These are phyloP conservation scores for Phytophthora sojae DNA, from an alignment of 352 stramenopile genomes.

Conservation along the genomic window DNA sequence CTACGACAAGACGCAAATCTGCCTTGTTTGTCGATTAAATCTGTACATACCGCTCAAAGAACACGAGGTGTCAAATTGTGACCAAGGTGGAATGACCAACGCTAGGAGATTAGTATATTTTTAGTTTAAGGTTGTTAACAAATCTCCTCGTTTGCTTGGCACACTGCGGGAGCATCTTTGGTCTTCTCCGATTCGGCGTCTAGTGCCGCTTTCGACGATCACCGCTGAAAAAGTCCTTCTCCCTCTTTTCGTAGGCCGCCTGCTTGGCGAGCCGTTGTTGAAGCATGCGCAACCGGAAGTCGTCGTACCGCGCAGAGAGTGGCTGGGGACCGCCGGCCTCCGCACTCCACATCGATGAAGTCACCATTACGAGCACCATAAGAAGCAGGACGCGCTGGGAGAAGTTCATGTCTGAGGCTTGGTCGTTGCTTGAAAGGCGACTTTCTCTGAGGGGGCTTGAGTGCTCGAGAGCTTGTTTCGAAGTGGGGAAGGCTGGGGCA, in stretches of 20 bases:
- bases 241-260: slow-evolving; percentile 26
- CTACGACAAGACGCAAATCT: too few species aligned
- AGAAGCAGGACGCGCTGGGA: slow-evolving; percentile 28
- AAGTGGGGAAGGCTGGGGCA: background rate
- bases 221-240: slow-evolving; percentile 26
- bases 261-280: slow-evolving; percentile 20
- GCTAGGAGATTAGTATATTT: too few species aligned
- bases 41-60: too few species aligned
- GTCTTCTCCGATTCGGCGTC: too few species aligned
- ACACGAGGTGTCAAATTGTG: too few species aligned
- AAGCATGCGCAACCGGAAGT: slow-evolving; percentile 32
- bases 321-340: slow-evolving; percentile 16
- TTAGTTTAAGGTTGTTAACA: too few species aligned
- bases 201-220: slow-evolving; percentile 28
- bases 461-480: slow-evolving; percentile 5
- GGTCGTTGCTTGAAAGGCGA: slow-evolving; percentile 3
- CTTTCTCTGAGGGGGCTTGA: background rate
- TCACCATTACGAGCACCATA: slow-evolving; percentile 21
- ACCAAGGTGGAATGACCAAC: too few species aligned
- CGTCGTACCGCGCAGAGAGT: slow-evolving; percentile 14
- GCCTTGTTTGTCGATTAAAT: too few species aligned
- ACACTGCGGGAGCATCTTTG: too few species aligned
- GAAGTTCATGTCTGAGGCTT: slow-evolving; percentile 20
- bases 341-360: slow-evolving; percentile 6
- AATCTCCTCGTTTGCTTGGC: too few species aligned